A percentile compares a stretch with the other conserved stretches of the same genome.
phyloP scores from a whole-genome alignment of 495 filamentous ascomycete genomes.

The Podospora conica region DNA sequence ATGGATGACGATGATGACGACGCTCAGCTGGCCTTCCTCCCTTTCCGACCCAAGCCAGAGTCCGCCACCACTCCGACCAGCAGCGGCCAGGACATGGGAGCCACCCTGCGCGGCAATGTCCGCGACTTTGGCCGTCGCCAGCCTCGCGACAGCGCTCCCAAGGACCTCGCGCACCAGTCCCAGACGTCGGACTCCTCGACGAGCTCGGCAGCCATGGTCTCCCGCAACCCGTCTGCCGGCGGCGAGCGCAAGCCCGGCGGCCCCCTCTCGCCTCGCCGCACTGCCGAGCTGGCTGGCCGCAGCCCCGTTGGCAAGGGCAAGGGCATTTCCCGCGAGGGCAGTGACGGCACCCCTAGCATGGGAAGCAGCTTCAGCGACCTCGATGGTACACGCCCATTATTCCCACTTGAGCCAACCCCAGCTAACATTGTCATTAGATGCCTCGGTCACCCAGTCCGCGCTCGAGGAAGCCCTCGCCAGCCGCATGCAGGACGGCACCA shows the following conservation, averaged over 20 bases:
- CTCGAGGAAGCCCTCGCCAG: slow-evolving; percentile 90
- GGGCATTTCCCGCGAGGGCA: slow-evolving; percentile 56
- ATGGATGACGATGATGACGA: slow-evolving; percentile 49
- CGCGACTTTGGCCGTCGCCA: slow-evolving; percentile 36
- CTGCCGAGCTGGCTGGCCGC: slow-evolving; percentile 50
- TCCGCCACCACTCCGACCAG: slow-evolving; percentile 7
- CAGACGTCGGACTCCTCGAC: slow-evolving; percentile 55
- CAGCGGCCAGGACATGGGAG: slow-evolving; percentile 48
- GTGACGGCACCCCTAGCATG: slow-evolving; percentile 91
- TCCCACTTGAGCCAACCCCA: neutral
- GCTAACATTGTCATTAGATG: slow-evolving; percentile 48
- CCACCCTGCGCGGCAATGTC: slow-evolving; percentile 53
- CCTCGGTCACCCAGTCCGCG: slow-evolving; percentile 88
- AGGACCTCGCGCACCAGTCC: slow-evolving; percentile 14
- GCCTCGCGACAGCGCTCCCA: slow-evolving; percentile 18
- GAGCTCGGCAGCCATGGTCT: slow-evolving; percentile 49
- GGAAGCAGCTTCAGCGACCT: slow-evolving; percentile 96
- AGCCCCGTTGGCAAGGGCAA: slow-evolving; percentile 46
- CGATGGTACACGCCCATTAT: slow-evolving; percentile 58
- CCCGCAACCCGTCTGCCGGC: neutral
- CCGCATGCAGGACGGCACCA: slow-evolving; percentile 80
- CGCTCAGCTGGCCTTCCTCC: slow-evolving; percentile 66
- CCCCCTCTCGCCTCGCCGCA: slow-evolving; percentile 47
- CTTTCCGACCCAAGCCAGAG: slow-evolving; percentile 37
- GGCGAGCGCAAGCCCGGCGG: slow-evolving; percentile 9